Percentiles rank a stretch among this genome's conserved stretches.
Conservation (phyloP, 2,329 filamentous ascomycete genomes). For the Monosporascus sp. region DNA sequence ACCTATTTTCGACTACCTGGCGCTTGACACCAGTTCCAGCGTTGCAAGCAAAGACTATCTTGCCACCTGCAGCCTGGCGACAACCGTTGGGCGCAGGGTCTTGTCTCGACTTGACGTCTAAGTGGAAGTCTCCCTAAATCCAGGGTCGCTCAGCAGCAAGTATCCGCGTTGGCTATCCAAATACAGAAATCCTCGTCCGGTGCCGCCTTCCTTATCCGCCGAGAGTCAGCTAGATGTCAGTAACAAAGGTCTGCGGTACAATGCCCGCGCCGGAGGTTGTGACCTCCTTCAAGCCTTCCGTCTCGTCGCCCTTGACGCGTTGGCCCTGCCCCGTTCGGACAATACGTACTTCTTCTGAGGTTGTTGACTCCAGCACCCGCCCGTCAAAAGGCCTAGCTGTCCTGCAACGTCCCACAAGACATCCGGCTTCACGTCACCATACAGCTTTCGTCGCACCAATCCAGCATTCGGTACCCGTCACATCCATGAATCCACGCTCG, state of each 20-base stretch:
- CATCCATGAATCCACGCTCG: constrained; percentile 30
- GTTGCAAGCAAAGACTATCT: neutral
- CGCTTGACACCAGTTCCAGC: neutral
- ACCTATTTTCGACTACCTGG: neutral
- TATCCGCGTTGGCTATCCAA: neutral
- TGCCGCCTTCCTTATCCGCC: neutral
- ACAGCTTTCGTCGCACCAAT: constrained; percentile 20
- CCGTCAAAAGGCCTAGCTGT: constrained; percentile 21
- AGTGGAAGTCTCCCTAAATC: neutral
- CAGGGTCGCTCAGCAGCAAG: neutral
- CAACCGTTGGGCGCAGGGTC: neutral
- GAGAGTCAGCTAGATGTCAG: neutral
- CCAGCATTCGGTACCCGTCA: constrained; percentile 15
- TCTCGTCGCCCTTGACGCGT: neutral
- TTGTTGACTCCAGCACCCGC: constrained; percentile 11
- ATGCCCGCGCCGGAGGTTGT: neutral
- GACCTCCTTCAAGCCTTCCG: neutral
- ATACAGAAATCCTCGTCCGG: neutral
- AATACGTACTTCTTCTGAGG: constrained; percentile 6
- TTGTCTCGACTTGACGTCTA: neutral
- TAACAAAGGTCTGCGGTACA: neutral
- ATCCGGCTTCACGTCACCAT: constrained; percentile 22
- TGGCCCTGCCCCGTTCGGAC: neutral
- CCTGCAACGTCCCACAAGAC: constrained; percentile 24
- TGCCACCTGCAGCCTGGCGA: neutral